Evolutionary conservation across 1,284 basidiomycete genomes (phyloP).

Genomic region (Tilletiopsis washingtonensis): DNA sequence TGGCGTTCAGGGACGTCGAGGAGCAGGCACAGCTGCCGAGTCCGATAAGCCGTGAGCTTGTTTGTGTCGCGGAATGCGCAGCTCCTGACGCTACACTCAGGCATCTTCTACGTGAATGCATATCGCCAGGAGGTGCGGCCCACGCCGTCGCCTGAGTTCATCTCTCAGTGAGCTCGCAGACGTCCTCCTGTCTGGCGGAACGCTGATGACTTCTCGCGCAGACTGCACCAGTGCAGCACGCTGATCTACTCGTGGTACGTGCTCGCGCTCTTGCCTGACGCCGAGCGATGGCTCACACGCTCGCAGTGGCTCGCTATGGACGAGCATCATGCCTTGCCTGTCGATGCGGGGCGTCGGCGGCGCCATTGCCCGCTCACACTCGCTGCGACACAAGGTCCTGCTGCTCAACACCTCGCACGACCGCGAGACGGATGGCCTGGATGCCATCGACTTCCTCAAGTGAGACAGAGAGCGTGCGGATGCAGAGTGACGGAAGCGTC

Average conservation of each 20-base stretch:
- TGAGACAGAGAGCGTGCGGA: constrained; percentile 36
- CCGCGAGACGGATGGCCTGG: constrained; percentile 79
- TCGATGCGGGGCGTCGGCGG: constrained; percentile 72
- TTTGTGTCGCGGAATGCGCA: too few relatives aligned
- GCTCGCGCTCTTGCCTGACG: background rate
- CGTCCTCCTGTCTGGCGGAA: too few relatives aligned
- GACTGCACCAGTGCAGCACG: constrained; percentile 59
- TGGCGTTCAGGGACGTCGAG: too few relatives aligned
- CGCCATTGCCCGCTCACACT: constrained; percentile 66
- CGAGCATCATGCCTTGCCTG: constrained; percentile 78
- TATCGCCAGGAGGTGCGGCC: constrained; percentile 67
- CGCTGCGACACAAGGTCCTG: constrained; percentile 71
- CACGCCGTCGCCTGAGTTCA: constrained; percentile 71
- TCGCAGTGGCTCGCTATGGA: constrained; percentile 89
- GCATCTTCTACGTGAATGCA: constrained; percentile 79
- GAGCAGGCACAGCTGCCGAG: too few relatives aligned
- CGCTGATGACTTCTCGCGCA: too few relatives aligned
- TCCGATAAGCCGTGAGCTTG: too few relatives aligned
- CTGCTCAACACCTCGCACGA: constrained; percentile 82
- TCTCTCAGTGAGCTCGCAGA: too few relatives aligned
- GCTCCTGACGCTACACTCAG: too few relatives aligned
- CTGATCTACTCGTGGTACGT: constrained; percentile 79
- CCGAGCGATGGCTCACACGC: too few relatives aligned
- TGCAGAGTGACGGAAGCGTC: too few relatives aligned
- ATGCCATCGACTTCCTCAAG: constrained; percentile 73